These are phyloP conservation scores for Lactarius psammicola DNA, from an alignment of 768 basidiomycete species.

Conservation along the genomic window DNA sequence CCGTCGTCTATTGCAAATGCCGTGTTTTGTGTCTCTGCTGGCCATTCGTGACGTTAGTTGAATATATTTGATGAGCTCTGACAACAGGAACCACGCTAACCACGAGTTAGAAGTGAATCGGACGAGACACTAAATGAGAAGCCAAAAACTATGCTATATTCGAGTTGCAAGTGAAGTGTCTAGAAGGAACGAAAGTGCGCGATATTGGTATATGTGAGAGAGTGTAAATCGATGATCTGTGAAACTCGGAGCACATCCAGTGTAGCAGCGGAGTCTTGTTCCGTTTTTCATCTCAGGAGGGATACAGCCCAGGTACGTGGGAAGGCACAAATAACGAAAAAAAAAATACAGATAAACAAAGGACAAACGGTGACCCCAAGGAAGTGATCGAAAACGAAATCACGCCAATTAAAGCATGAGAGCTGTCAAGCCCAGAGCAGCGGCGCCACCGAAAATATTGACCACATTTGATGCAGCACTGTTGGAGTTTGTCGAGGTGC, in stretches of 20 bases:
- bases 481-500: background rate
- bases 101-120: background rate
- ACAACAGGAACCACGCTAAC: background rate
- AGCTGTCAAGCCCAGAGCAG: constrained; percentile 20
- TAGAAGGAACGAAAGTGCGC: background rate
- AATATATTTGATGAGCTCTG: background rate
- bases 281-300: background rate
- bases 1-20: too few relatives aligned
- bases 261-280: background rate
- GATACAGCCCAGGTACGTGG: background rate
- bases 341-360: constrained; percentile 3
- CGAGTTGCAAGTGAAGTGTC: background rate
- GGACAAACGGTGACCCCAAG: background rate
- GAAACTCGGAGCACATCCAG: background rate
- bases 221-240: background rate
- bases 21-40: background rate
- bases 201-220: constrained; percentile 15
- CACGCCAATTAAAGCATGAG: constrained; percentile 18
- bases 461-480: constrained; percentile 9
- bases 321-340: constrained; percentile 1
- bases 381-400: background rate
- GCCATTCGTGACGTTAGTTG: background rate
- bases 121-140: background rate
- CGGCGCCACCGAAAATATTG: constrained; percentile 23
- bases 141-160: background rate